Conservation (phyloP, 805 yeast species). For the Metschnikowia borealis region DNA sequence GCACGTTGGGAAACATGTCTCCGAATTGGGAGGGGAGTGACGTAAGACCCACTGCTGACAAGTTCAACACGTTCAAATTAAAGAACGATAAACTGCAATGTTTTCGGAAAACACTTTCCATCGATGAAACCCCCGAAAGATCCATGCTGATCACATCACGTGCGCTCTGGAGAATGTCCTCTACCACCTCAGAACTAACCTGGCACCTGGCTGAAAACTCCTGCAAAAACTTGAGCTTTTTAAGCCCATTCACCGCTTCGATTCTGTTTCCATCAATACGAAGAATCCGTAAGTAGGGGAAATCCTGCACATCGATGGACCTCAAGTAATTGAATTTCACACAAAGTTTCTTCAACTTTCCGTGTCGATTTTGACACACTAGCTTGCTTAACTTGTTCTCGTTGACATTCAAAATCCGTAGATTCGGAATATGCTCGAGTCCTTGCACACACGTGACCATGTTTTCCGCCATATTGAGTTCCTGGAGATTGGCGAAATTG, state of each 20-base stretch:
- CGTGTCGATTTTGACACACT: constrained; percentile 21
- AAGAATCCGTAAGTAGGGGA: constrained; percentile 40
- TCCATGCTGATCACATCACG: constrained; percentile 32
- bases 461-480: constrained; percentile 42
- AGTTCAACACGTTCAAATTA: constrained; percentile 36
- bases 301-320: constrained; percentile 27
- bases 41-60: constrained; percentile 46
- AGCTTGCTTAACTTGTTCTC: constrained; percentile 34
- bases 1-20: constrained; percentile 42
- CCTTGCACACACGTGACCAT: constrained; percentile 30
- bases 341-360: constrained; percentile 33
- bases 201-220: constrained; percentile 44
- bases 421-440: constrained; percentile 30
- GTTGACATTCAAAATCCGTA: constrained; percentile 40
- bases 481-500: constrained; percentile 39
- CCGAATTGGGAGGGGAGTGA: constrained; percentile 36
- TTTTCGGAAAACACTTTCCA: neutral
- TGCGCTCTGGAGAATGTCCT: constrained; percentile 18
- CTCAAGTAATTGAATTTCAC: constrained; percentile 36
- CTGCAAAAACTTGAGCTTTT: constrained; percentile 30
- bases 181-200: constrained; percentile 16
- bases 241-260: constrained; percentile 22
- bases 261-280: constrained; percentile 44
- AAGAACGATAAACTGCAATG: constrained; percentile 18
- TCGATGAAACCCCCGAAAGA: constrained; percentile 36